Base-by-base conservation (phyloP, 345 rosid species). In the Euphorbia pulcherrima region DNA sequence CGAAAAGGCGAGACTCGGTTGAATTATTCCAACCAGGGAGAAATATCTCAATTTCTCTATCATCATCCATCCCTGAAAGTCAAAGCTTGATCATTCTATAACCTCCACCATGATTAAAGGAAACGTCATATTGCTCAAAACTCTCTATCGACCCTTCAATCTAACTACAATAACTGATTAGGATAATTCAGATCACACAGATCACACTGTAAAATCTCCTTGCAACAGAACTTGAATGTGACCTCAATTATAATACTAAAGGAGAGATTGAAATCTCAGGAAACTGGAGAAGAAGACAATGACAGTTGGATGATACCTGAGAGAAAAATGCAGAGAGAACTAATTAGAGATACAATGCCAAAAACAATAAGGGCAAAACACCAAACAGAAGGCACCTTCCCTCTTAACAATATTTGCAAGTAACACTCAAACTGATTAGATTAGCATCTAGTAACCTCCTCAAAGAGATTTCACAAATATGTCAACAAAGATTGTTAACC, bases 41-140 rank as follows among this genome's bases (percentile, higher is more conserved):
- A 58, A 78, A 75, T 74, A 81, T 64, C 56, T 76, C 80, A 39
- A 84, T 39, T 29, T 88, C 97, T 54, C 78, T 78, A 21, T 83
- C 87, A 37, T 88, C 85, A 30, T 90, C 96, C 96, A 93, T 90
- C 62, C 76, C 70, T 69, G 58, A 68, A 72, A 23, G 41, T 20
- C 33, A 26, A 14, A 54, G 57, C 41, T 39, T 68, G 63, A 41
- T 23, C 78, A 70, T 75, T 73, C 80, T 70, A 77, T 53, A 51
- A 6, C 41, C 37, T 14, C 33, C 29, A 17, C 62, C 23, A 14
- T 21, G 20, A 62, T 18, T 40, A 30, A 37, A 12, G 29, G 50
- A 54, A 16, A 20, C 46, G 20, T 20, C 8, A n/a, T 4, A 67
- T 53, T 20, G 28, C 29, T 6, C 52, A 26, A 14, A 28, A 18